Percentiles rank a stretch among this genome's conserved stretches.
Conservation (phyloP, 2,329 filamentous ascomycete species). For the Leptodontidium sp. region DNA sequence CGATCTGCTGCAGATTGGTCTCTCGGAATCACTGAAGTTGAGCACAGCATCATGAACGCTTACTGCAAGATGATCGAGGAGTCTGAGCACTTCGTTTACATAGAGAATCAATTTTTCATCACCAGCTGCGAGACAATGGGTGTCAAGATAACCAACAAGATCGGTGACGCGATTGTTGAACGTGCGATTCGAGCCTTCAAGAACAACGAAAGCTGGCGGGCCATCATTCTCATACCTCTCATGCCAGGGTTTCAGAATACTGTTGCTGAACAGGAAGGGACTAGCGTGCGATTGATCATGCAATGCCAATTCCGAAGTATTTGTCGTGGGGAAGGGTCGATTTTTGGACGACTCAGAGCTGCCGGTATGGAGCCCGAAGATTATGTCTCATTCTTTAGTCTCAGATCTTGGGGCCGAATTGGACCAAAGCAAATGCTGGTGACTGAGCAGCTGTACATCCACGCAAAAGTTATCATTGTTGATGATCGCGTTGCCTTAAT, state of each 20-base stretch:
- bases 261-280: slow-evolving; percentile 92
- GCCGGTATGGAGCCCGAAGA: slow-evolving; percentile 90
- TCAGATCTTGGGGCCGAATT: slow-evolving; percentile 92
- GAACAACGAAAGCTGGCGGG: slow-evolving; percentile 89
- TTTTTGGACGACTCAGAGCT: slow-evolving; percentile 84
- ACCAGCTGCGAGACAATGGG: slow-evolving; percentile 90
- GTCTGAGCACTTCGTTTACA: slow-evolving; percentile 97
- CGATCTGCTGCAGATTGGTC: slow-evolving; percentile 93
- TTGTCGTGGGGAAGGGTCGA: slow-evolving; percentile 88
- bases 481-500: slow-evolving; percentile 94
- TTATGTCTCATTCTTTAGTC: slow-evolving; percentile 93
- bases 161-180: slow-evolving; percentile 93
- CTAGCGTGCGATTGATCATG: slow-evolving; percentile 93
- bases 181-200: slow-evolving; percentile 85
- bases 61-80: slow-evolving; percentile 95
- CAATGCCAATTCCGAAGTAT: slow-evolving; percentile 97
- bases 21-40: slow-evolving; percentile 83
- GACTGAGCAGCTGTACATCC: slow-evolving; percentile 97
- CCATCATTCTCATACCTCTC: slow-evolving; percentile 87
- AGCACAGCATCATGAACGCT: slow-evolving; percentile 95
- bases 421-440: slow-evolving; percentile 82
- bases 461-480: slow-evolving; percentile 95
- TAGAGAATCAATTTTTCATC: slow-evolving; percentile 99
- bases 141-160: slow-evolving; percentile 88
- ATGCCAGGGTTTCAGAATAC: slow-evolving; percentile 99